Base-by-base conservation (phyloP, 768 basidiomycete species). In the Roridomyces roridus region DNA sequence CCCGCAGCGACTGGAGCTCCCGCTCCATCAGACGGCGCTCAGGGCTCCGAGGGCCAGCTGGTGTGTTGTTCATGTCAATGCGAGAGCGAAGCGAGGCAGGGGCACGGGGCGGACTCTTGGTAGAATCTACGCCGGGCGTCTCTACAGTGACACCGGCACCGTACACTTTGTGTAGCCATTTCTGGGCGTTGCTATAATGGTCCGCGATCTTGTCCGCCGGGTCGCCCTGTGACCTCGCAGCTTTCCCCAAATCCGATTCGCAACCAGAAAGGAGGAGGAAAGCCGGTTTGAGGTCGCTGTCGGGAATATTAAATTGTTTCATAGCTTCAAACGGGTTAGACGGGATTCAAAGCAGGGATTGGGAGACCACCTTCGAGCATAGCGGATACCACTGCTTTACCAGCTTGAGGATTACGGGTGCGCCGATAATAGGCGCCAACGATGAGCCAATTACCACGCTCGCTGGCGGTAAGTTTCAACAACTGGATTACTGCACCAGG, bases 191-290 rank as follows among this genome's bases (percentile, higher is more conserved):
- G 15, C 67, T 63, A 46, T 76, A 70, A 62, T 85, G 80, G 20
- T 67, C 65, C 2, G 65, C 56, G 17, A 70, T 68, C n/a, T 63
- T 58, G n/a, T 65, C 65, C 0, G 71, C 65, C 0, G 72, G 66
- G 31, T 69, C 63, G 20, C 66, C 68, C 24, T 47, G 60, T 2
- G 40, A 62, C 29, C 57, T 72, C 73, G 20, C 68, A 65, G 34
- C 59, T 60, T 64, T 67, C 75, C 43, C 76, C 49, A 85, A 64
- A 60, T 85, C 84, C 3, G 72, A 70, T 62, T 85, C 80, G 61
- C 84, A 85, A 48, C 80, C 77, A 8, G 84, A 78, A 15, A 85
- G 72, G 67, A 85, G 73, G 9, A 86, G 73, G 64, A 74, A 81
- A 0, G 77, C 80, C 14, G 85, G 83, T 60, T 76, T 80, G 35